Conservation (phyloP, 2,329 filamentous ascomycete genomes). For the Mariannaea sp. region DNA sequence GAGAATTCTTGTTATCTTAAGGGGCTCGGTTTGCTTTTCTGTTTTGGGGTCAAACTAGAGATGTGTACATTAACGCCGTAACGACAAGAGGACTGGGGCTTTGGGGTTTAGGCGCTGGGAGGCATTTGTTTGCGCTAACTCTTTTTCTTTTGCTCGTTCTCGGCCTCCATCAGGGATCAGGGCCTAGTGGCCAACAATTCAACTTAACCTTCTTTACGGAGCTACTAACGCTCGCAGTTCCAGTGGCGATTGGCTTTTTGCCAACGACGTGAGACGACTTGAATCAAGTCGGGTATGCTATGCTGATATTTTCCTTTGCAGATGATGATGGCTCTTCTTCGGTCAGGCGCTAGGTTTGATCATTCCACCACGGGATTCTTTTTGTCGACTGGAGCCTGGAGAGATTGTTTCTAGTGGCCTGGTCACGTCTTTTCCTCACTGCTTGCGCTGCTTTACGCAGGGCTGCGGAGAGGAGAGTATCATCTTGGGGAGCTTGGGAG, state of each 20-base stretch:
- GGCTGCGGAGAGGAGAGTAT: conserved; percentile 54
- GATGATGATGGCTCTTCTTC: conserved; percentile 8
- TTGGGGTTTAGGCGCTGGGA: conserved; percentile 26
- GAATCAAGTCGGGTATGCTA: conserved; percentile 11
- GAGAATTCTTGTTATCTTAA: no score
- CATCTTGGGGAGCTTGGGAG: no score
- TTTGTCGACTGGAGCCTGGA: conserved; percentile 26
- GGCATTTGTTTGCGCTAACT: conserved; percentile 18
- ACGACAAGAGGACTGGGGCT: conserved; percentile 22
- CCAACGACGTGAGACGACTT: conserved; percentile 20
- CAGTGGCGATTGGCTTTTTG: conserved; percentile 17
- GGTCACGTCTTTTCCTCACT: conserved; percentile 57
- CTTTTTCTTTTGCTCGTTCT: conserved; percentile 7
- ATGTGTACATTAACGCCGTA: conserved; percentile 36
- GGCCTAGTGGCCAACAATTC: conserved; percentile 37
- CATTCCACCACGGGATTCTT: conserved; percentile 14
- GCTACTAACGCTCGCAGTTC: conserved; percentile 43
- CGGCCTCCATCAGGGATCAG: conserved; percentile 22
- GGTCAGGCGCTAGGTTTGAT: conserved; percentile 2
- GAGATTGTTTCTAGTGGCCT: conserved; percentile 24
- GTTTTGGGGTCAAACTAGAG: conserved; percentile 2
- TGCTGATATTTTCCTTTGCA: conserved; percentile 8
- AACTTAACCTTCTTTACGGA: conserved; percentile 23
- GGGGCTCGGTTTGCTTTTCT: background rate
- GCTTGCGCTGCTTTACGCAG: conserved; percentile 51